phyloP scores from a whole-genome alignment of 768 basidiomycete genomes.

The Boletus tylopilopsis region DNA sequence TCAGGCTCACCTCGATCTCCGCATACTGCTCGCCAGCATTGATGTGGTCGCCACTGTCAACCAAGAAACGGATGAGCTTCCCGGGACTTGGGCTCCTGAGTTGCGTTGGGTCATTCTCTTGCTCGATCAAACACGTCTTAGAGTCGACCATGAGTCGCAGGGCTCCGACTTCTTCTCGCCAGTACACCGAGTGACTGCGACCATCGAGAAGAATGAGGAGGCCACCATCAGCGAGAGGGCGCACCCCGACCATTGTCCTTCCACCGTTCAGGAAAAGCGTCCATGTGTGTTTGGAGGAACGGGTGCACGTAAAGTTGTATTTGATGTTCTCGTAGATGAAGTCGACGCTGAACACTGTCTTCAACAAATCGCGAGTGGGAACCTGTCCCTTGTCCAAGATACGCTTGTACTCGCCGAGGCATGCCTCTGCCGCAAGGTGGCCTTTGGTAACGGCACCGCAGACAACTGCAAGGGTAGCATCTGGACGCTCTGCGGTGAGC shows the following conservation, averaged over 20 bases:
- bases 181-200: slow-evolving; percentile 95
- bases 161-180: slow-evolving; percentile 97
- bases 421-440: slow-evolving; percentile 83
- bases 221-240: slow-evolving; percentile 92
- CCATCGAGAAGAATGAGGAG: slow-evolving; percentile 89
- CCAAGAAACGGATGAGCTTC: slow-evolving; percentile 90
- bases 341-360: slow-evolving; percentile 94
- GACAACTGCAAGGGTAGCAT: slow-evolving; percentile 87
- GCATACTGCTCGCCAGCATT: slow-evolving; percentile 96
- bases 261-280: slow-evolving; percentile 96
- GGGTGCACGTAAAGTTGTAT: slow-evolving; percentile 93
- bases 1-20: slow-evolving; percentile 80
- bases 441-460: slow-evolving; percentile 97
- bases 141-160: slow-evolving; percentile 90
- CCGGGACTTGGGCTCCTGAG: slow-evolving; percentile 94
- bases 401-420: slow-evolving; percentile 90
- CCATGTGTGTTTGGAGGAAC: slow-evolving; percentile 86
- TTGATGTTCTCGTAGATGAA: slow-evolving; percentile 97
- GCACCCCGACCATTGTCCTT: slow-evolving; percentile 85
- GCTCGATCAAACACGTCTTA: slow-evolving; percentile 97
- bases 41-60: slow-evolving; percentile 97
- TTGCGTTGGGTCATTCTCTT: slow-evolving; percentile 99
- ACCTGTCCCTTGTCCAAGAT: slow-evolving; percentile 98
- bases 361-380: slow-evolving; percentile 88
- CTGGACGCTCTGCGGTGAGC: slow-evolving; percentile 95